Percentiles rank a stretch among this genome's conserved stretches.
Conservation (phyloP, 2,329 filamentous ascomycete genomes). For the Trichoderma sp. region DNA sequence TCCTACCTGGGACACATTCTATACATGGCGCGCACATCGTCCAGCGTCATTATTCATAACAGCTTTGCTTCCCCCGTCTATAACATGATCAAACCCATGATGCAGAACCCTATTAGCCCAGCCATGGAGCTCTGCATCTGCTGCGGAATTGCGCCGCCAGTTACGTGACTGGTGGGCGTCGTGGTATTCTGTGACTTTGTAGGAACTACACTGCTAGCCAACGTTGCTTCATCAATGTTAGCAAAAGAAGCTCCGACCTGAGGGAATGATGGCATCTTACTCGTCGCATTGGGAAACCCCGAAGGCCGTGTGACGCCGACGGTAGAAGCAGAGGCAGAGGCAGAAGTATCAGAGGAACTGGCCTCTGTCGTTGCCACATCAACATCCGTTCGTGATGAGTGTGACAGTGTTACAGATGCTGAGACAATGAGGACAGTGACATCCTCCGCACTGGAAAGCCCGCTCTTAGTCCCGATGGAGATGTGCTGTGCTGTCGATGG, state of each 20-base stretch:
- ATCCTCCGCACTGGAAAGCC: not conserved
- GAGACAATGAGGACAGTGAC: slow-evolving; percentile 2
- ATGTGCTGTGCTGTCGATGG: slow-evolving; percentile 1
- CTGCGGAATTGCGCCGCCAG: slow-evolving; percentile 33
- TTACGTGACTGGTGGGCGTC: slow-evolving; percentile 28
- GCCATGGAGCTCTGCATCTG: slow-evolving; percentile 35
- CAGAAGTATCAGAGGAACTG: not conserved
- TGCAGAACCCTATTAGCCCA: slow-evolving; percentile 37
- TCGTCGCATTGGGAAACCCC: slow-evolving; percentile 16
- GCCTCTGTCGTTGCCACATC: not conserved
- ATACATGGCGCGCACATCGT: slow-evolving; percentile 18
- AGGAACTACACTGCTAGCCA: slow-evolving; percentile 9
- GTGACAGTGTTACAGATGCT: slow-evolving; percentile 4
- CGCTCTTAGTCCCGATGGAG: not conserved
- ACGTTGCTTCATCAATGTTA: slow-evolving; percentile 12
- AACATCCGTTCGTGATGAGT: not conserved
- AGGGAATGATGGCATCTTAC: not conserved
- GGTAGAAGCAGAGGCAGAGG: not conserved
- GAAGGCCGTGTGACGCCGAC: not conserved
- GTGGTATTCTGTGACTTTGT: slow-evolving; percentile 28
- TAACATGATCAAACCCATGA: slow-evolving; percentile 36
- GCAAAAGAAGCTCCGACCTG: not conserved
- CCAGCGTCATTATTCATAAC: slow-evolving; percentile 19
- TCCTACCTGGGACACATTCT: slow-evolving; percentile 25
- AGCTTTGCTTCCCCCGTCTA: slow-evolving; percentile 21